Percentiles rank a stretch among this genome's conserved stretches.
Evolutionary conservation across 2,329 filamentous ascomycete genomes (phyloP).

Genomic region (Penicillium sp.): DNA sequence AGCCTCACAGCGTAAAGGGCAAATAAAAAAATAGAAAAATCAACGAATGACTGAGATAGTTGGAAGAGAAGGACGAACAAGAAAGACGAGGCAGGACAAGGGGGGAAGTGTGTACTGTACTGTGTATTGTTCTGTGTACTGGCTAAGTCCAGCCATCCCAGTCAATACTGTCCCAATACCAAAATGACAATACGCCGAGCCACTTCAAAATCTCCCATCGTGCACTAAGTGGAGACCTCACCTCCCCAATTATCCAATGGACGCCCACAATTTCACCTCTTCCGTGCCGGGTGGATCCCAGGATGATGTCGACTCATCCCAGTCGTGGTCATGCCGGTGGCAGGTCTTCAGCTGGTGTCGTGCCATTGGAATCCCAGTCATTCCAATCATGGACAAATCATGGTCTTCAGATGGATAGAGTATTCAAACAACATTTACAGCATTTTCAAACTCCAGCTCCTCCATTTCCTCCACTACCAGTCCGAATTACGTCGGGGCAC

Average conservation of each 20-base stretch:
- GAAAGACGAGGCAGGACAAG: not conserved
- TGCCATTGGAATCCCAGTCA: too few species aligned
- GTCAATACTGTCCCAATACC: too few species aligned
- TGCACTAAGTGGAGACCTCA: not conserved
- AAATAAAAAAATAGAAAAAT: constrained; percentile 8
- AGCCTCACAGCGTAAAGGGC: constrained; percentile 2
- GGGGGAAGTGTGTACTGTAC: not conserved
- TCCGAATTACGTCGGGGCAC: constrained; percentile 10
- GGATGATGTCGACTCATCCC: constrained; percentile 4
- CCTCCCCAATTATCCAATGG: not conserved
- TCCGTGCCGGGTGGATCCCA: not conserved
- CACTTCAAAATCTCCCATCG: not conserved
- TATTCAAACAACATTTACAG: too few species aligned
- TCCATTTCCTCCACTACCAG: not conserved
- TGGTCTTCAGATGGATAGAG: too few species aligned
- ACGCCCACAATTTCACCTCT: not conserved
- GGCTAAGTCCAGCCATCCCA: too few species aligned
- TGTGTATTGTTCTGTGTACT: not conserved
- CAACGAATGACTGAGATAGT: constrained; percentile 21
- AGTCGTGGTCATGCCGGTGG: not conserved
- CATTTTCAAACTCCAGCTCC: too few species aligned
- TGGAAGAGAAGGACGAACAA: not conserved
- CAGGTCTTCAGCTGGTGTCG: not conserved
- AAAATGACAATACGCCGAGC: not conserved
- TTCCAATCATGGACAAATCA: too few species aligned